phyloP scores from a whole-genome alignment of 164 flowering plant genomes.

The Cinnamomum chago region DNA sequence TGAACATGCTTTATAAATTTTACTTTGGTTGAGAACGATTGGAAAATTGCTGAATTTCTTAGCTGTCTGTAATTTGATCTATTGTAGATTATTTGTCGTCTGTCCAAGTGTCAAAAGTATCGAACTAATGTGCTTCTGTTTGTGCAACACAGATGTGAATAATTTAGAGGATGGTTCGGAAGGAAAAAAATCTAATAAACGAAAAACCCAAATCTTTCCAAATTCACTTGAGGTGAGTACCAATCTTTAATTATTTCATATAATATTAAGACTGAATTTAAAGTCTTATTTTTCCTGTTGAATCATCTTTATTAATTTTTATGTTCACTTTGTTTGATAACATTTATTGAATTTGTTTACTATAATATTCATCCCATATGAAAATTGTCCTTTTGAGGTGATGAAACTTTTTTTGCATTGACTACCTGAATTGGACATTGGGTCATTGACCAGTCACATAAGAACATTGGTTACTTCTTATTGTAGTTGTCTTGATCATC shows the following conservation, averaged over 20 bases:
- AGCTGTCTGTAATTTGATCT: not conserved
- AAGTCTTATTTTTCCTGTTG: too few species aligned
- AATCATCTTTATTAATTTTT: too few species aligned
- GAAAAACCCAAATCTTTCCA: constrained; percentile 42
- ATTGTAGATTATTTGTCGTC: constrained; percentile 3
- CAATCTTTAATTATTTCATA: not conserved
- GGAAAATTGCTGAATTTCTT: too few species aligned
- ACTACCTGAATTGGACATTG: too few species aligned
- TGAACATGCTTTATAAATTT: not conserved
- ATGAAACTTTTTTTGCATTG: too few species aligned
- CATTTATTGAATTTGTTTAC: too few species aligned
- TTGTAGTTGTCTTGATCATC: too few species aligned
- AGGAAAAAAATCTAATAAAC: constrained; percentile 25
- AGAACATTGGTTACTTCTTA: too few species aligned
- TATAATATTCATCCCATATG: too few species aligned
- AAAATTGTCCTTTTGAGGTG: too few species aligned
- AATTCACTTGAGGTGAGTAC: constrained; percentile 43
- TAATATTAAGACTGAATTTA: not conserved
- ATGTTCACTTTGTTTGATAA: too few species aligned
- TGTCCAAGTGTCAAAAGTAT: not conserved
- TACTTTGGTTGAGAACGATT: not conserved
- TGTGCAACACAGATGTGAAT: constrained; percentile 26
- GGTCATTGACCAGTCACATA: too few species aligned
- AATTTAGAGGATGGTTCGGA: constrained; percentile 22
- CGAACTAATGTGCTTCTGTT: constrained; percentile 7